Evolutionary conservation across 2,329 filamentous ascomycete species (phyloP), one percentile per base, ranked within the genome.

Genomic region (Clonostachys rosea): DNA sequence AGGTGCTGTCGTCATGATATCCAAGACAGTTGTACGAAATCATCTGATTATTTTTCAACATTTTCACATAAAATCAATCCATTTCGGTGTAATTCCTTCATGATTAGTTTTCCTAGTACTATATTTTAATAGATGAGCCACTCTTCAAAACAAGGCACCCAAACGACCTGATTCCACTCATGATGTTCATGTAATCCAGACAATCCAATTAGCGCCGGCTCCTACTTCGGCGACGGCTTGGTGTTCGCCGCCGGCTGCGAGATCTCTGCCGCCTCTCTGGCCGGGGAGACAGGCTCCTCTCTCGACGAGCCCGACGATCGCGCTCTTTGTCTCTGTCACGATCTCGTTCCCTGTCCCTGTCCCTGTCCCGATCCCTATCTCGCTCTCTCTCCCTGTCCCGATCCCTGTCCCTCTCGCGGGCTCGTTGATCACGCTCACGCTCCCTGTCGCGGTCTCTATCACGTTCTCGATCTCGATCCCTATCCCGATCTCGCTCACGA

Each of bases 301-400:
- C 57, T 17, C 61, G 52, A 9, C 60, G 55, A 30, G 59, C 57
- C 12, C 66, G 60, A 14, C 58, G 53, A 37, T 59, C 58, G 13
- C 59, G 48, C 63, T 74, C 65, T 60, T 72, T 59, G 64, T 75
- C 55, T 53, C 59, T n/a, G 66, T 75, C 67, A 48, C 60, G 65
- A 49, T 68, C 54, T 5, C 56, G 47, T 40, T 57, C 56, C 13
- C 62, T 48, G 40, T 44, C 69, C 64, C 14, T 66, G 55, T 34
- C 60, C 60, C 70, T 60, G 66, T 78, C 56, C 55, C 70, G 57
- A 64, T 74, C 66, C 50, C 59, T 57, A 46, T 65, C 55, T 5
- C 57, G 44, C 7, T 61, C 58, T 10, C 59, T 45, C 35, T 57
- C 56, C 17, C 59, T 45, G 17, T 61, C 56, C 54, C 55, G 50